A percentile compares a stretch with the other conserved stretches of the same genome.
Conservation (phyloP, 1,284 basidiomycete genomes). For the Chalciporus piperatoides region DNA sequence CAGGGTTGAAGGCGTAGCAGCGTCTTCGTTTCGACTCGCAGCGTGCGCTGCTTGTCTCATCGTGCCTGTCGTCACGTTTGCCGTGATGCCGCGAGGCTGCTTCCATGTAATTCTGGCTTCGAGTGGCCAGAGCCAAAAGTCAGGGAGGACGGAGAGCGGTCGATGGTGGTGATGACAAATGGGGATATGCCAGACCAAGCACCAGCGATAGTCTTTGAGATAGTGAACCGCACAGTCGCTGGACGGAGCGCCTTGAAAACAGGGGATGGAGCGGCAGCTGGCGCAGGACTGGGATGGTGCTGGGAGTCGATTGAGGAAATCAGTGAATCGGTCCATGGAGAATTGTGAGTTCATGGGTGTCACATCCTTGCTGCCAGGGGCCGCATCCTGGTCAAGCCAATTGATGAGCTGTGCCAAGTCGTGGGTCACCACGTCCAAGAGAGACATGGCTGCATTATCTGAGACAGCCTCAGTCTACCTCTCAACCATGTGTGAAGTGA, state of each 20-base stretch:
- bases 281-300: slow-evolving; percentile 44
- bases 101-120: slow-evolving; percentile 27
- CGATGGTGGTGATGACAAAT: slow-evolving; percentile 8
- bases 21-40: too few relatives aligned
- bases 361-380: slow-evolving; percentile 53
- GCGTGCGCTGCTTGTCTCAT: too few relatives aligned
- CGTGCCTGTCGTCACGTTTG: too few relatives aligned
- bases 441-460: slow-evolving; percentile 55
- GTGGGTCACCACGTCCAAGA: slow-evolving; percentile 71
- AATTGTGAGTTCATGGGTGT: slow-evolving; percentile 39
- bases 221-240: slow-evolving; percentile 32
- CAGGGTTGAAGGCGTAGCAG: slow-evolving; percentile 95
- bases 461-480: slow-evolving; percentile 10
- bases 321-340: neutral
- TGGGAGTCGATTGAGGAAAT: slow-evolving; percentile 13
- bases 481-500: neutral
- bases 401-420: slow-evolving; percentile 74
- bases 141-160: slow-evolving; percentile 39
- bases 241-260: slow-evolving; percentile 60
- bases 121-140: slow-evolving; percentile 50
- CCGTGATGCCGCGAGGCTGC: slow-evolving; percentile 30
- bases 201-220: slow-evolving; percentile 13
- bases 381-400: slow-evolving; percentile 68
- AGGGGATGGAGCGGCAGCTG: slow-evolving; percentile 45
- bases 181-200: slow-evolving; percentile 14